A percentile compares a stretch with the other conserved stretches of the same genome.
Conservation (phyloP, 208 protist genomes). For the Leishmania turanica region DNA sequence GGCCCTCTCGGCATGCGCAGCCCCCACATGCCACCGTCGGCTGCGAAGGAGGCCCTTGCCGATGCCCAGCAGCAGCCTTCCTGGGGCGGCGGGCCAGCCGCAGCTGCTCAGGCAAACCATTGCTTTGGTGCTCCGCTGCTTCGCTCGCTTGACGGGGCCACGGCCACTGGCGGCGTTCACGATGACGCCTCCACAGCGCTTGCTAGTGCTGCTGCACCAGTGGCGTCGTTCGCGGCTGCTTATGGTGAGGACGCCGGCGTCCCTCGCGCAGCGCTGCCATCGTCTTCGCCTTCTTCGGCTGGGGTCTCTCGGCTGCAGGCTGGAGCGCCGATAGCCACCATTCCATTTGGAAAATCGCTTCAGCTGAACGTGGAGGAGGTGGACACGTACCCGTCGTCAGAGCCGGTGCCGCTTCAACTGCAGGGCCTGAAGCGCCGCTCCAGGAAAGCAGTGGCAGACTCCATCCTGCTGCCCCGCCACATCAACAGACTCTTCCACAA, state of each 20-base stretch:
- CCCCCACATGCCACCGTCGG: slow-evolving; percentile 13
- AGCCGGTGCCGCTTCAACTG: slow-evolving; percentile 69
- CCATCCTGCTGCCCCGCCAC: slow-evolving; percentile 82
- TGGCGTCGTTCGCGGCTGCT: slow-evolving; percentile 1
- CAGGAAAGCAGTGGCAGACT: slow-evolving; percentile 67
- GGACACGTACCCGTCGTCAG: slow-evolving; percentile 46
- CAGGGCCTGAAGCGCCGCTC: slow-evolving; percentile 65
- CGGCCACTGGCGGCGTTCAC: not conserved
- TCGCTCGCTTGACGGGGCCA: not conserved
- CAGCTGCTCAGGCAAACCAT: not conserved
- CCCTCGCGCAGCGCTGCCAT: slow-evolving; percentile 13
- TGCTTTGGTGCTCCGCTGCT: not conserved
- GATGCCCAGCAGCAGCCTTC: slow-evolving; percentile 9
- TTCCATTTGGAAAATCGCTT: slow-evolving; percentile 80
- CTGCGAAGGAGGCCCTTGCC: slow-evolving; percentile 5
- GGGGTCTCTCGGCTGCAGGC: not conserved
- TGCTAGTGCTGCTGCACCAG: not conserved
- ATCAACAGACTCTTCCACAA: slow-evolving; percentile 92
- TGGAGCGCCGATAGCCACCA: slow-evolving; percentile 30
- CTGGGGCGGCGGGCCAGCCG: not conserved
- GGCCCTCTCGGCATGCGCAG: slow-evolving; percentile 72
- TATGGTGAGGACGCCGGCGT: slow-evolving; percentile 27
- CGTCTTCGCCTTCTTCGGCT: slow-evolving; percentile 4
- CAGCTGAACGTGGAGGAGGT: slow-evolving; percentile 78
- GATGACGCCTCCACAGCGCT: not conserved